Evolutionary conservation across 352 stramenopile species (phyloP).

Genomic region (Phytophthora citrophthora): DNA sequence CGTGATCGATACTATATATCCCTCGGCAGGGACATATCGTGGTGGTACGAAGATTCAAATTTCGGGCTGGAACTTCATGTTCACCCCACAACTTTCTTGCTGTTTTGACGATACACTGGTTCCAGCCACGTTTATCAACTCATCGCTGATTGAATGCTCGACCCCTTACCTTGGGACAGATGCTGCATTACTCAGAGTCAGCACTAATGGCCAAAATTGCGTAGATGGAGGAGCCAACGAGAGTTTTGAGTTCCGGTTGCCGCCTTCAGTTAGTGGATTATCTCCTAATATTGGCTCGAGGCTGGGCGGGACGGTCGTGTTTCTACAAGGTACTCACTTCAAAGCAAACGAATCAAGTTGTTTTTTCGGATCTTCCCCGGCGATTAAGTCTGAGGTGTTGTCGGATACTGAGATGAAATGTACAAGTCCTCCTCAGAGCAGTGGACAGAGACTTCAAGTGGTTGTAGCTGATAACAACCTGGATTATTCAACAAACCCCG

Average conservation of each 20-base stretch:
- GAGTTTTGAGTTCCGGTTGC: slow-evolving; percentile 50
- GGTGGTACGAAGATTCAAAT: slow-evolving; percentile 57
- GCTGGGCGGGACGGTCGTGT: slow-evolving; percentile 61
- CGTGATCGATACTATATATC: slow-evolving; percentile 33
- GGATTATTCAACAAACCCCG: slow-evolving; percentile 52
- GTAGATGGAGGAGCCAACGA: slow-evolving; percentile 39
- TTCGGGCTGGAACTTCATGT: slow-evolving; percentile 54
- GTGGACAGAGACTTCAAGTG: slow-evolving; percentile 31
- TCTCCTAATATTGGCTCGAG: slow-evolving; percentile 42
- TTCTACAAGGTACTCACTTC: slow-evolving; percentile 51
- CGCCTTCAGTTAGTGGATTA: slow-evolving; percentile 38
- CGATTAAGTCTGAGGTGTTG: slow-evolving; percentile 28
- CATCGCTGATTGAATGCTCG: slow-evolving; percentile 58
- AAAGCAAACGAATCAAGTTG: slow-evolving; percentile 43
- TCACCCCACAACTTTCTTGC: slow-evolving; percentile 62
- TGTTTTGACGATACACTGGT: slow-evolving; percentile 65
- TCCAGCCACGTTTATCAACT: slow-evolving; percentile 69
- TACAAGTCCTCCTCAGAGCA: slow-evolving; percentile 38
- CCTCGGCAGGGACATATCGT: slow-evolving; percentile 28
- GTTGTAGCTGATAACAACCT: slow-evolving; percentile 70
- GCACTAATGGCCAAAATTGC: slow-evolving; percentile 66
- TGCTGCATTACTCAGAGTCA: slow-evolving; percentile 45
- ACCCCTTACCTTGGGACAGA: slow-evolving; percentile 43
- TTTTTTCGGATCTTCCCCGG: slow-evolving; percentile 36
- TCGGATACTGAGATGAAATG: slow-evolving; percentile 54